Conservation (phyloP, 768 basidiomycete species). For the Trichaptum fuscoviolaceum region DNA sequence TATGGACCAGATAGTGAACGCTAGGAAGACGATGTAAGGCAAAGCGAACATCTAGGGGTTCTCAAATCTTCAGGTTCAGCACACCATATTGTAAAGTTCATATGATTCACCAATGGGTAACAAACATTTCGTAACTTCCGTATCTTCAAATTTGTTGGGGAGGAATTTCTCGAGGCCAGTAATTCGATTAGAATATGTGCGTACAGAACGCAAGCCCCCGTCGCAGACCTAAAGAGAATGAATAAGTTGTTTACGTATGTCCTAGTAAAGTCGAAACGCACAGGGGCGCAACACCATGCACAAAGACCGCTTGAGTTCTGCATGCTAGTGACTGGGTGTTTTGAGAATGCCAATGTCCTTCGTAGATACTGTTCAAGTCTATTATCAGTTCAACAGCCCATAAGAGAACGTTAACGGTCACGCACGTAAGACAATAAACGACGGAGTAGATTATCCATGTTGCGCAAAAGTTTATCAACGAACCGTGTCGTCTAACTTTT, state of each 20-base stretch:
- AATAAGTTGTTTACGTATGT: not conserved
- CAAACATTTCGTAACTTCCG: not conserved
- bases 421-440: not conserved
- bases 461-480: constrained; percentile 2
- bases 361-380: not conserved
- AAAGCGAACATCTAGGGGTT: not conserved
- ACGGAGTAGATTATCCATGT: not conserved
- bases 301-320: not conserved
- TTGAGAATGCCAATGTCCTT: not conserved
- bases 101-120: not conserved
- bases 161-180: not conserved
- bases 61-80: not conserved
- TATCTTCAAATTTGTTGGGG: not conserved
- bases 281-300: not conserved
- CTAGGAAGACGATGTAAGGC: not conserved
- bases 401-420: not conserved
- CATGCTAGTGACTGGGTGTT: not conserved
- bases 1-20: not conserved
- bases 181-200: not conserved
- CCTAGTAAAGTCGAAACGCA: not conserved
- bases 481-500: not conserved
- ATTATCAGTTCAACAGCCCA: too few relatives aligned
- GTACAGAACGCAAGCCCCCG: not conserved
- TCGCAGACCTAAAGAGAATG: not conserved
- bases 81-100: not conserved